Evolutionary conservation across 2,329 filamentous ascomycete genomes (phyloP).

Genomic region (Phialophora chinensis): DNA sequence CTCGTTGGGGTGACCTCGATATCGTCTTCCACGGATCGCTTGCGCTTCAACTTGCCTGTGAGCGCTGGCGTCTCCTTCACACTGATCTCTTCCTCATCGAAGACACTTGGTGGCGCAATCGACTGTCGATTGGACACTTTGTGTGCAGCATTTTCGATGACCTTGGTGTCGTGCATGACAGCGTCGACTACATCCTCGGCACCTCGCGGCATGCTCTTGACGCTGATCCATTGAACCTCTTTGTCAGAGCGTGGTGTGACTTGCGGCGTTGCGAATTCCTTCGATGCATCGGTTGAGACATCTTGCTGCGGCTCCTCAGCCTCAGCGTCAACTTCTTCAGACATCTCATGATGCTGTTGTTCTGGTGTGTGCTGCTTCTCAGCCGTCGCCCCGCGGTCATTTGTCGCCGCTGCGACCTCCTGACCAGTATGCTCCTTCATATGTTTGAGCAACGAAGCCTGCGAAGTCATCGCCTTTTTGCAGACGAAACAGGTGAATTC

Average conservation of each 20-base stretch:
- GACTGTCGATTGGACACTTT: slow-evolving; percentile 16
- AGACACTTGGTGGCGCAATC: slow-evolving; percentile 18
- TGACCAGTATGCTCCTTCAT: slow-evolving; percentile 24
- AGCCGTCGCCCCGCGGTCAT: background rate
- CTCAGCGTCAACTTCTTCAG: background rate
- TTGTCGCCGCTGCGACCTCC: slow-evolving; percentile 19
- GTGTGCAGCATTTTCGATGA: slow-evolving; percentile 4
- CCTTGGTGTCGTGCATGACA: slow-evolving; percentile 4
- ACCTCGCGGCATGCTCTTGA: background rate
- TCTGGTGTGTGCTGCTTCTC: background rate
- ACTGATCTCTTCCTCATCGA: slow-evolving; percentile 19
- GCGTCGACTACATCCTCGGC: background rate
- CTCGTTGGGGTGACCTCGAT: background rate
- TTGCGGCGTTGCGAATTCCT: slow-evolving; percentile 15
- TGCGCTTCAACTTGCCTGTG: slow-evolving; percentile 25
- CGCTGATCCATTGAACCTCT: background rate
- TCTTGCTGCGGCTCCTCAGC: background rate
- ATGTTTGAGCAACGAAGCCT: slow-evolving; percentile 29
- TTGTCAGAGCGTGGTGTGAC: slow-evolving; percentile 4
- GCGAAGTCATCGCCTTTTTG: slow-evolving; percentile 24
- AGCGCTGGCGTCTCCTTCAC: slow-evolving; percentile 21
- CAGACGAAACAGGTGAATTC: slow-evolving; percentile 32
- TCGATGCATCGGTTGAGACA: slow-evolving; percentile 14
- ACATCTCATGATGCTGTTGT: background rate
- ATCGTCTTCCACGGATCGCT: slow-evolving; percentile 10